Evolutionary conservation across 164 flowering plant species (phyloP), one percentile per base, ranked within the genome.

Genomic region (Stephania cephalantha): DNA sequence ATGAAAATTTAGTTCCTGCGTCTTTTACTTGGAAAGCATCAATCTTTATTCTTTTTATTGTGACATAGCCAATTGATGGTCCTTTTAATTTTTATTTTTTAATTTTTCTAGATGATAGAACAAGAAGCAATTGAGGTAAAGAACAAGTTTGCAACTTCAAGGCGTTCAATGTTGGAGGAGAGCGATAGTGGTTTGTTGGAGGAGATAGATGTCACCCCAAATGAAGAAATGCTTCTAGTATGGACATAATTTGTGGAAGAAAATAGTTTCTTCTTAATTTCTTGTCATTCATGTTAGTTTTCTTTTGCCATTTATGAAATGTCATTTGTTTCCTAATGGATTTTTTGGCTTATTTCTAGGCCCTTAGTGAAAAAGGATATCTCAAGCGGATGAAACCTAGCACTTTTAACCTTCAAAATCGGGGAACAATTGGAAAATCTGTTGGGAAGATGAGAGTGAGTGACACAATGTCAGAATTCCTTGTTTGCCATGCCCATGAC

Each of bases 341-440:
- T 55, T 67, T 75, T 1, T 61, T 45, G 22, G 46, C 18, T 22
- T 7, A 63, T 74, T 78, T 81, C 69, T 84, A 95, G 99, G 91
- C 93, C 70, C 46, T 96, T 44, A 94, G 99, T 83, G 99, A 91
- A 79, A 96, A 96, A 72, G 99, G 99, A 69, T 96, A 96, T 85
- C 85, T 92, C 64, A 96, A 96, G 82, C 85, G 98, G 73, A 94
- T 96, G 97, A 90, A 87, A 76, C 94, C 99, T 15, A 83, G 85
- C 81, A 92, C 95, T 48, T 91, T 96, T 73, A 90, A 82, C 83
- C 93, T 91, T 76, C 99, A 96, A 82, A 67, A 84, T 71, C 98
- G 98, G 80, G 99, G 97, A 52, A 94, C 98, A 45, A 90, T 96
- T 82, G 98, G 98, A 25, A 93, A 92, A 85, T 96, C 99, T 74